Conservation (phyloP, 2,329 filamentous ascomycete species). For the Myriosclerotinia duriaeana region DNA sequence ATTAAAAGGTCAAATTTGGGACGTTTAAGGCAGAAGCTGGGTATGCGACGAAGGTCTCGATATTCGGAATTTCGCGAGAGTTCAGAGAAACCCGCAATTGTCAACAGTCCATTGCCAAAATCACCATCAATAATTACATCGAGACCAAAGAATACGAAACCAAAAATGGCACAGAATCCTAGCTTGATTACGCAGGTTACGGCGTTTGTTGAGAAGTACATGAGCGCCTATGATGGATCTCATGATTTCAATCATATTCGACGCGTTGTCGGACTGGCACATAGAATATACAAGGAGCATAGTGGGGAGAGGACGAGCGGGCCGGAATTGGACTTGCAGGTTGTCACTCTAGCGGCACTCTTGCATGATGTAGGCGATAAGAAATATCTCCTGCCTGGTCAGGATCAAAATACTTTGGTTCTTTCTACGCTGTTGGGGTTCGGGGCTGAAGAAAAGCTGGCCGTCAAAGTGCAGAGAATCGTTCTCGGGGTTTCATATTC, state of each 20-base stretch:
- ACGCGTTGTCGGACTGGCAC: slow-evolving; percentile 73
- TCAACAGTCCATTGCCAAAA: slow-evolving; percentile 20
- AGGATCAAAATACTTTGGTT: slow-evolving; percentile 59
- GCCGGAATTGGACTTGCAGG: slow-evolving; percentile 53
- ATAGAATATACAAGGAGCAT: slow-evolving; percentile 38
- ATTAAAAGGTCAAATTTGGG: slow-evolving; percentile 36
- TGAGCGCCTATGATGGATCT: slow-evolving; percentile 77
- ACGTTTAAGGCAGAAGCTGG: slow-evolving; percentile 37
- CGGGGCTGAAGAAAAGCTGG: slow-evolving; percentile 60
- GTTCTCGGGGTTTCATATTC: slow-evolving; percentile 80
- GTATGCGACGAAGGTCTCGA: slow-evolving; percentile 36
- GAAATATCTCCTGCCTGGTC: slow-evolving; percentile 46
- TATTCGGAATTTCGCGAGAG: slow-evolving; percentile 38
- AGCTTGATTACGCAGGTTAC: slow-evolving; percentile 52
- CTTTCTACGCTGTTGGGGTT: slow-evolving; percentile 56
- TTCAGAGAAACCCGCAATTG: slow-evolving; percentile 26
- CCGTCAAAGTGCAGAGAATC: slow-evolving; percentile 68
- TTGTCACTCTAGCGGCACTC: slow-evolving; percentile 64
- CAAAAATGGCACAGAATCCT: slow-evolving; percentile 32
- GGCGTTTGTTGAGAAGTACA: slow-evolving; percentile 67
- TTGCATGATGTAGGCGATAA: slow-evolving; percentile 87
- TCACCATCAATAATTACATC: slow-evolving; percentile 14
- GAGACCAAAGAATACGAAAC: slow-evolving; percentile 29
- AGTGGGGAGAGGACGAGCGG: slow-evolving; percentile 30
- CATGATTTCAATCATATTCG: slow-evolving; percentile 86